These are phyloP conservation scores for Umbellularia californica DNA, from an alignment of 164 flowering plant species.

Conservation along the genomic window DNA sequence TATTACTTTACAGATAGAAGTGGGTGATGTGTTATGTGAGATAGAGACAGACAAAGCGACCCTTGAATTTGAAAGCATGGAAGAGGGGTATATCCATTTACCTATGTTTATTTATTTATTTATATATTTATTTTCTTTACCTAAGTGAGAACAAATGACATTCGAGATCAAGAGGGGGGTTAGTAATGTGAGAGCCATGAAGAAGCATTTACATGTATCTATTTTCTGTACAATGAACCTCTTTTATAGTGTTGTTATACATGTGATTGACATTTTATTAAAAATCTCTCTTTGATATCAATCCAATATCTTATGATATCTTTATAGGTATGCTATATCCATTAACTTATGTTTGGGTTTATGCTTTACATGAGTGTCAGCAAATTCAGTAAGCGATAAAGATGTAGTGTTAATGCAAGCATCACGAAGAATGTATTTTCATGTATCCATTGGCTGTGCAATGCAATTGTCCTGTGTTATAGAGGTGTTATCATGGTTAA, in stretches of 20 bases:
- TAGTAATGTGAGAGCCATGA: neutral
- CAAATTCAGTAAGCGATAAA: too few relatives aligned
- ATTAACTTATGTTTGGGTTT: too few relatives aligned
- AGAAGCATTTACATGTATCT: neutral
- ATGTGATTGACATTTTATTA: neutral
- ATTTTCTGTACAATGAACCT: neutral
- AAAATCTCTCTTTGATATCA: neutral
- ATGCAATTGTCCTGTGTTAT: too few relatives aligned
- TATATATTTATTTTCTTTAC: neutral
- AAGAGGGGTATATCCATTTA: slow-evolving; percentile 71
- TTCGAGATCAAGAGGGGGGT: neutral
- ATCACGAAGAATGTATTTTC: too few relatives aligned
- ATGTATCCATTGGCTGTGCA: too few relatives aligned
- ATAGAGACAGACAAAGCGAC: slow-evolving; percentile 99
- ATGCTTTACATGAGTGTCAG: too few relatives aligned
- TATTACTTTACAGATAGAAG: slow-evolving; percentile 60
- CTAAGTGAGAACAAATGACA: neutral
- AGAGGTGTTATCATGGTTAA: too few relatives aligned
- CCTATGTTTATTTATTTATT: slow-evolving; percentile 1
- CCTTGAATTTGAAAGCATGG: slow-evolving; percentile 84
- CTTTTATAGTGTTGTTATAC: neutral
- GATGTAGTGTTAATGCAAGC: too few relatives aligned
- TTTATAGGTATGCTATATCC: too few relatives aligned
- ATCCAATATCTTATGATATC: too few relatives aligned
- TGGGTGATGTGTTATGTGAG: slow-evolving; percentile 88